phyloP scores from a whole-genome alignment of 768 basidiomycete genomes.

The Lyophyllum atratum region DNA sequence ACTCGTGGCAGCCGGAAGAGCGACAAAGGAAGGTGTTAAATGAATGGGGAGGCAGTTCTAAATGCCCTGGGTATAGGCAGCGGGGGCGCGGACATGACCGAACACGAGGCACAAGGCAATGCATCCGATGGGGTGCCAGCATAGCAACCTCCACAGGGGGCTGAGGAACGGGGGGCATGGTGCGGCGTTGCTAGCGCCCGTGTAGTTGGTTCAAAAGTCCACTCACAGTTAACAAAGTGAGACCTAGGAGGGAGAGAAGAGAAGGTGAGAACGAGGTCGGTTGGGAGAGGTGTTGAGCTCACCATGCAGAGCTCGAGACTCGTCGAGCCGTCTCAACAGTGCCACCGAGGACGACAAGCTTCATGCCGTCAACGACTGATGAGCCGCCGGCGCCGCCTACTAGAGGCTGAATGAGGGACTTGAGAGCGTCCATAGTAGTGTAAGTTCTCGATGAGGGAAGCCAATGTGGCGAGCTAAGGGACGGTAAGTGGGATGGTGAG shows the following conservation, averaged over 20 bases:
- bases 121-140: background rate
- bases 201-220: conserved; percentile 8
- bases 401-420: conserved; percentile 80
- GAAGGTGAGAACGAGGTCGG: conserved; percentile 5
- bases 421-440: conserved; percentile 70
- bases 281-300: conserved; percentile 23
- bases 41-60: conserved; percentile 4
- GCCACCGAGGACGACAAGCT: conserved; percentile 86
- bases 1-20: conserved; percentile 21
- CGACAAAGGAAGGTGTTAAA: conserved; percentile 16
- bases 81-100: background rate
- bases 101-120: conserved; percentile 1
- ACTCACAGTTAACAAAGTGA: conserved; percentile 85
- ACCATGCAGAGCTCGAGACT: conserved; percentile 84
- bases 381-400: conserved; percentile 74
- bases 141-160: background rate
- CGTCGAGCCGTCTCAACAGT: conserved; percentile 86
- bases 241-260: conserved; percentile 53
- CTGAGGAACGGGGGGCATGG: background rate
- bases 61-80: background rate
- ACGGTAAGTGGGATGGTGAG: conserved; percentile 13
- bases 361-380: conserved; percentile 85
- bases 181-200: conserved; percentile 7
- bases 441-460: conserved; percentile 14
- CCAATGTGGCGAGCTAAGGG: conserved; percentile 20